Evolutionary conservation across 257 asterid species (phyloP), one percentile per base, ranked within the genome.

Genomic region (Capsicum chinense): DNA sequence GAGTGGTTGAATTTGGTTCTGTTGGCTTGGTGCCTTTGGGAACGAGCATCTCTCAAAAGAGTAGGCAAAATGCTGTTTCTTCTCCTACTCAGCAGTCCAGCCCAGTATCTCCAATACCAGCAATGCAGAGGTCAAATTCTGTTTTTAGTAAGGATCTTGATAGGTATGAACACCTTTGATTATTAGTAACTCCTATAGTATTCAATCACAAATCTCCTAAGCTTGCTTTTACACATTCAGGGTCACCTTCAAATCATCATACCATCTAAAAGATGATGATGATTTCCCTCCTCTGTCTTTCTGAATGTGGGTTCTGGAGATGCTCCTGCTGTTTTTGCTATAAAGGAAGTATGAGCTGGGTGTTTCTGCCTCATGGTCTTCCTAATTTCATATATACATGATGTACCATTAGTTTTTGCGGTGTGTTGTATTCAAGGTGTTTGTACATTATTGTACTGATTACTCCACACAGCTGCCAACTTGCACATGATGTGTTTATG

Each of bases 211-310:
- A 21, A 76, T 39, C 26, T 76, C 58, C 81, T 76, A 76, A 76
- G 81, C 17, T 68, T 84, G 89, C 85, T 87, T 74, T 88, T 89
- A 88, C 68, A 88, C 79, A 62, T 91, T 90, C 86, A 93, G 99
- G 94, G 87, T 88, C 21, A 66, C 88, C 50, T 69, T 90, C 84
- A 87, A 88, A 84, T 92, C 95, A 54, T 83, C 96, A 0, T 95
- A 95, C 90, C 93, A 64, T 83, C 94, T 94, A 39, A 92, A 92
- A 90, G 94, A 95, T 88, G 92, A 95, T 47, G 97, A 89, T 7
- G 97, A 95, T 83, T 95, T 95, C 86, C 98, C 99, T 39, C 95
- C 98, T 13, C 83, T 95, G 85, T 87, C 97, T 79, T 83, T 83
- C 83, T 91, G 90, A 91, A 73, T 83, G 81, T 60, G 84, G 84